phyloP scores from a whole-genome alignment of 257 asterid species.

The Misopates orontium region DNA sequence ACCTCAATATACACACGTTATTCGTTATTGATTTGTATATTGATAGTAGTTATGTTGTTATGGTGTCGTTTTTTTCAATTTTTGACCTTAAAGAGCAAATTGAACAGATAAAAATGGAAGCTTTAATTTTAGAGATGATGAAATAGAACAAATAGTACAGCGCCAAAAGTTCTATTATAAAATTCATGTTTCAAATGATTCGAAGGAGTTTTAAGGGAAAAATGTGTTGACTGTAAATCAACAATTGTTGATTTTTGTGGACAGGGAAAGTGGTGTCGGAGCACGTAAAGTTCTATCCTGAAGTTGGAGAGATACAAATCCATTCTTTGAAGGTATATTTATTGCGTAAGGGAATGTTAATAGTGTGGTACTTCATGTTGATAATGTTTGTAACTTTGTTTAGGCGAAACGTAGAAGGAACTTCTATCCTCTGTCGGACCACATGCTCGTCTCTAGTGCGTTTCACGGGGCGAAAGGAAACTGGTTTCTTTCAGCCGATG shows the following conservation, averaged over 20 bases:
- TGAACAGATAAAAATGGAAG: neutral
- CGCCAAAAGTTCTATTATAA: too few relatives aligned
- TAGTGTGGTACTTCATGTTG: slow-evolving; percentile 5
- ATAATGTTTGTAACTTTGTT: slow-evolving; percentile 18
- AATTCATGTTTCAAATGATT: too few relatives aligned
- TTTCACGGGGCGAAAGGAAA: slow-evolving; percentile 37
- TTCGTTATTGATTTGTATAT: neutral
- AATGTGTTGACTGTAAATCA: neutral
- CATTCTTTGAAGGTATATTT: slow-evolving; percentile 55
- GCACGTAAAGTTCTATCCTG: slow-evolving; percentile 55
- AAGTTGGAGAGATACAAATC: slow-evolving; percentile 46
- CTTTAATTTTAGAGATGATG: too few relatives aligned
- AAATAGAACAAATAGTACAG: too few relatives aligned
- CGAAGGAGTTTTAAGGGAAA: neutral
- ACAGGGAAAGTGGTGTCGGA: slow-evolving; percentile 56
- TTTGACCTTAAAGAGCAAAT: neutral
- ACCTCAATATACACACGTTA: too few relatives aligned
- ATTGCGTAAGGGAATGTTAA: slow-evolving; percentile 8
- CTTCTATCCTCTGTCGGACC: slow-evolving; percentile 62
- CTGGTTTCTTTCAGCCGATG: slow-evolving; percentile 57
- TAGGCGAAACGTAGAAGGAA: slow-evolving; percentile 53
- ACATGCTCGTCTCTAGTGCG: slow-evolving; percentile 51
- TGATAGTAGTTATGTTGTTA: neutral
- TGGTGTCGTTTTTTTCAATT: neutral
- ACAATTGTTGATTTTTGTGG: neutral